phyloP scores from a whole-genome alignment of 495 filamentous ascomycete genomes.

The Rusavskia elegans region DNA sequence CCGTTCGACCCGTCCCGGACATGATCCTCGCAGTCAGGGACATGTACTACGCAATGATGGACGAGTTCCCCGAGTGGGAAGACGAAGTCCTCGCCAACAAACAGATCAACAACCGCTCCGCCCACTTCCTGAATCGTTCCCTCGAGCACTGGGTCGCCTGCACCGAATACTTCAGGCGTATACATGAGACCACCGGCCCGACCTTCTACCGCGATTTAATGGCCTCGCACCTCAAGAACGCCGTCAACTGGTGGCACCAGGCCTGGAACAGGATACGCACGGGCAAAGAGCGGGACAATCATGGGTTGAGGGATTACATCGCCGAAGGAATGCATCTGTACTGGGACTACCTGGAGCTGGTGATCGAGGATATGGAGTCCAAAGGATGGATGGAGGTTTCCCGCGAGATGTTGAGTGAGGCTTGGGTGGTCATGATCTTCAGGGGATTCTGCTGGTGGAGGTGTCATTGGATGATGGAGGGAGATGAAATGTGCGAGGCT shows the following conservation, averaged over 20 bases:
- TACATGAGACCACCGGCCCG: neutral
- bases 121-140: neutral
- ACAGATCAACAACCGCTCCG: neutral
- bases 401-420: constrained; percentile 2
- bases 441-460: constrained; percentile 12
- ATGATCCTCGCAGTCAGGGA: neutral
- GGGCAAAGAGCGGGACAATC: neutral
- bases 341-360: constrained; percentile 6
- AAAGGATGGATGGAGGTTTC: neutral
- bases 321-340: constrained; percentile 11
- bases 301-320: constrained; percentile 4
- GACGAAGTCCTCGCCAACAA: neutral
- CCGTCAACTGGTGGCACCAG: constrained; percentile 3
- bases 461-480: constrained; percentile 7
- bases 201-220: constrained; percentile 6
- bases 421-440: constrained; percentile 9
- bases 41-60: neutral
- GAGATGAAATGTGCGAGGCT: neutral
- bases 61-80: neutral
- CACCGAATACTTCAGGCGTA: neutral
- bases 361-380: constrained; percentile 4
- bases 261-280: neutral
- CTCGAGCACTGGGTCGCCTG: neutral
- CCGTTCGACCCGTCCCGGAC: neutral
- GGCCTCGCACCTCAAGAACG: constrained; percentile 5